phyloP scores from a whole-genome alignment of 2,329 filamentous ascomycete species.

The Aspergillus hiratsukae region DNA sequence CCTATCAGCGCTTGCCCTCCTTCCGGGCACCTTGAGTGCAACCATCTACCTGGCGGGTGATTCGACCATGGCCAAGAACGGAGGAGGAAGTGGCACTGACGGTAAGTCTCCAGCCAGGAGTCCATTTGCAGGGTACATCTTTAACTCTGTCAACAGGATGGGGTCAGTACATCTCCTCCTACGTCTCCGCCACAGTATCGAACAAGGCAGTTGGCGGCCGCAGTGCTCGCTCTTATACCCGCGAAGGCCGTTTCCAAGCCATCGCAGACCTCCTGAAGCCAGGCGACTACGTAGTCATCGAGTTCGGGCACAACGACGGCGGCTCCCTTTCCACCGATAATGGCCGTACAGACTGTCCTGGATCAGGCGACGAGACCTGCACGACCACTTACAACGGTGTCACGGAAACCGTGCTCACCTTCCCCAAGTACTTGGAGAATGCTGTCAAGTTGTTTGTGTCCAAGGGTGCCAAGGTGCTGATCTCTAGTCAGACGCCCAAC shows the following conservation, averaged over 20 bases:
- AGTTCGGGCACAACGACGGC: conserved; percentile 70
- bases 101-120: conserved; percentile 13
- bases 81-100: conserved; percentile 19
- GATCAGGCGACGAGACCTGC: conserved; percentile 52
- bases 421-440: conserved; percentile 55
- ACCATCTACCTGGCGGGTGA: conserved; percentile 32
- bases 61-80: conserved; percentile 31
- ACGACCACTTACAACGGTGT: conserved; percentile 49
- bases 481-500: conserved; percentile 57
- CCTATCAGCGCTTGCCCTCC: conserved; percentile 15
- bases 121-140: not conserved
- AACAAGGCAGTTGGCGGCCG: conserved; percentile 65
- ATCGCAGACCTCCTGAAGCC: conserved; percentile 51
- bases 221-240: conserved; percentile 61
- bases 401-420: conserved; percentile 56
- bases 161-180: conserved; percentile 57
- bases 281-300: conserved; percentile 65
- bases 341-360: conserved; percentile 56
- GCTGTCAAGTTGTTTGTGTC: conserved; percentile 51
- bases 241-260: conserved; percentile 60
- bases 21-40: conserved; percentile 20
- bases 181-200: conserved; percentile 47
- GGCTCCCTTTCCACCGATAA: conserved; percentile 57
- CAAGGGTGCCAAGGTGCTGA: conserved; percentile 58
- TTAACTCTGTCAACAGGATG: conserved; percentile 45